phyloP scores from a whole-genome alignment of 2,329 filamentous ascomycete genomes.

The Claviceps sp. region DNA sequence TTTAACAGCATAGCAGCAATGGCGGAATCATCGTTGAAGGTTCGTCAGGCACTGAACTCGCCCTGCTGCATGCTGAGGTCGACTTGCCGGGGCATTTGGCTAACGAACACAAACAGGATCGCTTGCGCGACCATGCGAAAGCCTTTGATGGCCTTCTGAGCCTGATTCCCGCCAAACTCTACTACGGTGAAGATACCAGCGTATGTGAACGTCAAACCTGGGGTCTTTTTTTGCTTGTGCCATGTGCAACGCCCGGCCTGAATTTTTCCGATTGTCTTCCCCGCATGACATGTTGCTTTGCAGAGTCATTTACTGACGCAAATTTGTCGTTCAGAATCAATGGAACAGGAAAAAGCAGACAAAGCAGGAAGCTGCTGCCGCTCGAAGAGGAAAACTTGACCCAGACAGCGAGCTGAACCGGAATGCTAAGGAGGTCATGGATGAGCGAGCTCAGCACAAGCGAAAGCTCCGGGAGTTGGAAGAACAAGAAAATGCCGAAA shows the following conservation, averaged over 20 bases:
- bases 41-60: conserved; percentile 21
- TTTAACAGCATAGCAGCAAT: conserved; percentile 15
- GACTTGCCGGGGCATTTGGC: conserved; percentile 1
- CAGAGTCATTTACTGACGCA: background rate
- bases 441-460: conserved; percentile 65
- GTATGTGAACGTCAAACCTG: conserved; percentile 38
- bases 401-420: conserved; percentile 69
- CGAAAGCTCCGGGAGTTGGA: conserved; percentile 59
- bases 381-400: conserved; percentile 79
- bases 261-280: background rate
- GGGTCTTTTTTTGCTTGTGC: background rate
- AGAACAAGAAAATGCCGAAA: conserved; percentile 28
- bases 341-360: conserved; percentile 92
- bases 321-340: conserved; percentile 52
- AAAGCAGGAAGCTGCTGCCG: conserved; percentile 71
- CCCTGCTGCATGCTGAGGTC: conserved; percentile 13
- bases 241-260: background rate
- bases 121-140: conserved; percentile 47
- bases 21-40: conserved; percentile 33
- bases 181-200: conserved; percentile 75
- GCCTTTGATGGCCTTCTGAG: conserved; percentile 80
- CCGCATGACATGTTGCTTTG: background rate
- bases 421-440: conserved; percentile 84
- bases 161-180: conserved; percentile 78
- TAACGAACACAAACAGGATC: conserved; percentile 29